A percentile compares a stretch with the other conserved stretches of the same genome.
Conservation (phyloP, 2,329 filamentous ascomycete species). For the Akanthomyces lecanii region DNA sequence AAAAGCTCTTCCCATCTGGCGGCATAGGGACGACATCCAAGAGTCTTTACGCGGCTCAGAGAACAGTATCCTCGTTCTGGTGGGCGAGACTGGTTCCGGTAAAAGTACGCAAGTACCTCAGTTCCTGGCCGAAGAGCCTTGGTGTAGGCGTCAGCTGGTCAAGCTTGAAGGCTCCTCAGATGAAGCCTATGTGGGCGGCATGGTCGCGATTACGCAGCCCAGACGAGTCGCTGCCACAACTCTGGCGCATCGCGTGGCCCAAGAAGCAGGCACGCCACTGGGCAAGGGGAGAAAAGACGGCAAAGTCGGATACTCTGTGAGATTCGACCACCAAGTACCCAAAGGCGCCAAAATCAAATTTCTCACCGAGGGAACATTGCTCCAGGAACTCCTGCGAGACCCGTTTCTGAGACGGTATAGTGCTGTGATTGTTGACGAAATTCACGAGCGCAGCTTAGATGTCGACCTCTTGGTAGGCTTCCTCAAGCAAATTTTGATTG, state of each 20-base stretch:
- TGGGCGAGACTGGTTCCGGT: slow-evolving; percentile 92
- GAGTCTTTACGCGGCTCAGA: slow-evolving; percentile 48
- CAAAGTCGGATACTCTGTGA: slow-evolving; percentile 84
- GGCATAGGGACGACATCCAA: slow-evolving; percentile 66
- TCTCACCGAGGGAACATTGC: slow-evolving; percentile 90
- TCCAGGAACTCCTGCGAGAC: slow-evolving; percentile 89
- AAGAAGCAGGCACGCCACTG: slow-evolving; percentile 61
- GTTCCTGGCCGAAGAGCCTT: slow-evolving; percentile 73
- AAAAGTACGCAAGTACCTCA: slow-evolving; percentile 97
- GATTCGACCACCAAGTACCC: slow-evolving; percentile 86
- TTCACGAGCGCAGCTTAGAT: slow-evolving; percentile 92
- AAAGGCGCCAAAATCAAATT: slow-evolving; percentile 85
- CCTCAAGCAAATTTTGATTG: slow-evolving; percentile 68
- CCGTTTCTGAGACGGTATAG: slow-evolving; percentile 80
- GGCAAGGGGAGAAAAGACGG: slow-evolving; percentile 38
- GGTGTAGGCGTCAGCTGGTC: slow-evolving; percentile 64
- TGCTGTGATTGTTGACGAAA: slow-evolving; percentile 88
- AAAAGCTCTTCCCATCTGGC: slow-evolving; percentile 75
- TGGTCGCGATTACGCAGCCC: slow-evolving; percentile 91
- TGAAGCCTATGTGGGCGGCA: slow-evolving; percentile 61
- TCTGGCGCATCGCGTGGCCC: slow-evolving; percentile 79
- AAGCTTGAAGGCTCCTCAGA: slow-evolving; percentile 37
- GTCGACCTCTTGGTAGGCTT: slow-evolving; percentile 91
- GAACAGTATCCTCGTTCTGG: slow-evolving; percentile 74
- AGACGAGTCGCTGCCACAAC: slow-evolving; percentile 91